Percentiles rank a stretch among this genome's conserved stretches.
These are phyloP conservation scores for Kokia cookei DNA, from an alignment of 441 rosid genomes.

Conservation along the genomic window DNA sequence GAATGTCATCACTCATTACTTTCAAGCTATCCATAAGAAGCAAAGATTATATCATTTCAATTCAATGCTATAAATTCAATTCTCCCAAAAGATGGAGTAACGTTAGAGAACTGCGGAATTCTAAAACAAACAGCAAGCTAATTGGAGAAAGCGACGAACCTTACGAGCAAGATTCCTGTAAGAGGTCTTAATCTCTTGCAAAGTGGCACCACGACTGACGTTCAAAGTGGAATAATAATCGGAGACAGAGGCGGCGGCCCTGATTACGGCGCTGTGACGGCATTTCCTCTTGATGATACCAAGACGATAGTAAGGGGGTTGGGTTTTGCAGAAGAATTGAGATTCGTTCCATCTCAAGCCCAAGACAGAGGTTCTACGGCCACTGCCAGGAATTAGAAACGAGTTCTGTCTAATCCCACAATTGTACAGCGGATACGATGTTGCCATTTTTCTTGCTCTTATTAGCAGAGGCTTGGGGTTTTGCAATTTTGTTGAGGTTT, in stretches of 20 bases:
- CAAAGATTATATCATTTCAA: background rate
- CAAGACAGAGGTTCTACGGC: background rate
- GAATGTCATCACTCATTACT: no score
- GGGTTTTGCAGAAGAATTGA: background rate
- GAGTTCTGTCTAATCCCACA: background rate
- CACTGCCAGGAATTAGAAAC: background rate
- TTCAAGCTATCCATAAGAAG: background rate
- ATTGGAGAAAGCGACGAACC: slow-evolving; percentile 30
- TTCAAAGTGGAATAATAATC: slow-evolving; percentile 68
- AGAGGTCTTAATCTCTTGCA: slow-evolving; percentile 67
- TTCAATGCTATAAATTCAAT: background rate
- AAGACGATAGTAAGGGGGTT: background rate
- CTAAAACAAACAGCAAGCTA: background rate
- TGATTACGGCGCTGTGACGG: slow-evolving; percentile 23
- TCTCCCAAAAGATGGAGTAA: background rate
- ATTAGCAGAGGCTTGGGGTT: background rate
- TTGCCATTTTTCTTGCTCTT: background rate
- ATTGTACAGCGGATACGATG: background rate
- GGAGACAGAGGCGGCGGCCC: slow-evolving; percentile 31
- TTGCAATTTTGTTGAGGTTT: background rate
- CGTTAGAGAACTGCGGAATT: background rate
- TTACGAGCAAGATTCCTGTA: slow-evolving; percentile 83
- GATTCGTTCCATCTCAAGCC: slow-evolving; percentile 8
- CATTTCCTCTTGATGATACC: slow-evolving; percentile 15
- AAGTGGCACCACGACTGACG: slow-evolving; percentile 52